Base-by-base conservation (phyloP, 2,329 filamentous ascomycete species). In the Aspergillus sp. region DNA sequence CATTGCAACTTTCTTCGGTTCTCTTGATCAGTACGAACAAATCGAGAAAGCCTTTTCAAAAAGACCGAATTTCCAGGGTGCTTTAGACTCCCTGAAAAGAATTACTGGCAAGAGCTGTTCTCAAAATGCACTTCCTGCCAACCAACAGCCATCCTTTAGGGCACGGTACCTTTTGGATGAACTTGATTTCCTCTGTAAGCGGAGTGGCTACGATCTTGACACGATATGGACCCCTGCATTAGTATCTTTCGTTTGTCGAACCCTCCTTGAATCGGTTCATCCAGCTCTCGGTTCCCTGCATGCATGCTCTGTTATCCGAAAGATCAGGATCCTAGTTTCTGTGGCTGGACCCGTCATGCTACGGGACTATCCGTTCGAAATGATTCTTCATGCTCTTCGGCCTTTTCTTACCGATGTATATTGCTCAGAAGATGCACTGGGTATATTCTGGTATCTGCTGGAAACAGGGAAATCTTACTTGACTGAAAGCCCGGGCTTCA, bases 401-500 rank as follows among this genome's bases (percentile, higher is more conserved):
- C 82, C 83, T 0, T 94, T 90, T 52, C 72, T 97, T 5, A 84
- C 85, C 1, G 85, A 97, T 53, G 77, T 84, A 0, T 86, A 94
- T 59, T 97, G 91, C 64, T 87, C 90, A 7, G 88, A 95, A 59
- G 93, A 98, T 69, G 84, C 88, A 1, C 75, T 97, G 36, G 91
- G 90, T 0, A 79, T 98, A 30, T 82, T 87, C 47, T 86, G 89
- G 62, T 96, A 95, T 65, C 76, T 99, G 1, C 73, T 97, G 10
- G 72, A 79, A 5, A 77, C 78, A 40, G 90, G 91, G 6, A 70
- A 71, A 11, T 55, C 69, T 5, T 83, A 91, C 60, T 72, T 98
- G 5, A 68, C 65, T 4, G 73, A 78, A 29, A 74, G 77, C 0
- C 82, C 89, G 1, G 84, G 83, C 0, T 96, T 96, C 56, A 72